phyloP scores from a whole-genome alignment of 2,329 filamentous ascomycete genomes.

The Ophiocordyceps unilateralis region DNA sequence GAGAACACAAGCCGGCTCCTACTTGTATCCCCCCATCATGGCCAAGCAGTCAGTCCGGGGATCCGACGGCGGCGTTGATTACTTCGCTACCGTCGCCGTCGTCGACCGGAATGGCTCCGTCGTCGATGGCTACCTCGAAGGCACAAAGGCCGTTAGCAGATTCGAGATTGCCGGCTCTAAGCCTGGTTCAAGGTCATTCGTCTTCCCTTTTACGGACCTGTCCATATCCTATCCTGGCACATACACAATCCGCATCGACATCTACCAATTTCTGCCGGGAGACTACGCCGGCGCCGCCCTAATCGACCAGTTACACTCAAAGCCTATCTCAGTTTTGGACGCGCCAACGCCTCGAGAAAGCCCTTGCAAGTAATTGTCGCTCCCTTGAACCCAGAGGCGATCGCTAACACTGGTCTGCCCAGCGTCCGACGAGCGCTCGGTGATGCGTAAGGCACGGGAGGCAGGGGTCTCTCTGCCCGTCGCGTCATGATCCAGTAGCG shows the following conservation, averaged over 20 bases:
- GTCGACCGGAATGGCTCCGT: slow-evolving; percentile 5
- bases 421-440: neutral
- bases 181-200: slow-evolving; percentile 3
- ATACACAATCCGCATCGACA: slow-evolving; percentile 12
- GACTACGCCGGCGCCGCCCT: slow-evolving; percentile 3
- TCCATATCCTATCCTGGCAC: slow-evolving; percentile 7
- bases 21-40: slow-evolving; percentile 9
- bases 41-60: slow-evolving; percentile 4
- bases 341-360: slow-evolving; percentile 2
- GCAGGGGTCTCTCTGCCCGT: neutral
- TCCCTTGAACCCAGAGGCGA: neutral
- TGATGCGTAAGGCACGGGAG: neutral
- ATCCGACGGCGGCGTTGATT: slow-evolving; percentile 4
- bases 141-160: slow-evolving; percentile 7
- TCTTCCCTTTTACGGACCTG: slow-evolving; percentile 12
- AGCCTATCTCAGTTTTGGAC: slow-evolving; percentile 4
- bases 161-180: slow-evolving; percentile 2
- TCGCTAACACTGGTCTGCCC: neutral
- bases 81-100: slow-evolving; percentile 12
- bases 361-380: slow-evolving; percentile 2
- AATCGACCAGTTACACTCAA: slow-evolving; percentile 6
- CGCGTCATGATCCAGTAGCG: neutral
- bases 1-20: slow-evolving; percentile 3
- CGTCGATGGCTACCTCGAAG: slow-evolving; percentile 6
- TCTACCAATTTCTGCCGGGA: slow-evolving; percentile 8